These are phyloP conservation scores for Elsinoe fawcettii DNA, from an alignment of 2,329 filamentous ascomycete species.

Conservation along the genomic window DNA sequence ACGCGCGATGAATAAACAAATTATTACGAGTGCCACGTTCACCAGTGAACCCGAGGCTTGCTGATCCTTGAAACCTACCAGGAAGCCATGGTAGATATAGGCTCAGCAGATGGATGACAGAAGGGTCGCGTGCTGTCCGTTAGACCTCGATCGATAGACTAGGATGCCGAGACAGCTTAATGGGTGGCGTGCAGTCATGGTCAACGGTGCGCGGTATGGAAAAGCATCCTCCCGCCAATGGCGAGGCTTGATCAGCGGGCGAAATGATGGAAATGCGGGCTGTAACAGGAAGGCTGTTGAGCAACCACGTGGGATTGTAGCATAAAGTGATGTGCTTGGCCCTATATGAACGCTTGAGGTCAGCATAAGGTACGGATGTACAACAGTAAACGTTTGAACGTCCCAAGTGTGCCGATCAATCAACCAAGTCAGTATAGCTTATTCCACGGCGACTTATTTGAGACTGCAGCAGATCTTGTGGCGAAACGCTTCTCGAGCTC, in stretches of 20 bases:
- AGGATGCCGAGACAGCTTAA: conserved; percentile 5
- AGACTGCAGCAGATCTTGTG: not conserved
- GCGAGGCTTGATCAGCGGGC: not conserved
- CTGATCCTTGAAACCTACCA: not conserved
- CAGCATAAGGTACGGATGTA: conserved; percentile 3
- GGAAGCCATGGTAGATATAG: conserved; percentile 12
- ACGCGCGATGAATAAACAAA: not conserved
- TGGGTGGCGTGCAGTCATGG: not conserved
- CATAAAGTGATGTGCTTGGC: conserved; percentile 5
- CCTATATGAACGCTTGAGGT: conserved; percentile 13
- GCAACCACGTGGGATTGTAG: not conserved
- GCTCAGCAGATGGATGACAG: not conserved
- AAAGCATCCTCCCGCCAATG: not conserved
- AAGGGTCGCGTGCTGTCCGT: not conserved
- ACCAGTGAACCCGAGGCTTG: conserved; percentile 8
- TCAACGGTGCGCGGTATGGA: not conserved
- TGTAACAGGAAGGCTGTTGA: not conserved
- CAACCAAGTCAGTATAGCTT: not conserved
- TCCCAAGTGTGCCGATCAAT: conserved; percentile 1
- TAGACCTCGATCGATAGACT: conserved; percentile 5
- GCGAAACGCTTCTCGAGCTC: not conserved
- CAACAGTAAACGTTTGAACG: not conserved
- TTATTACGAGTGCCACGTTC: conserved; percentile 9
- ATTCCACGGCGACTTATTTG: not conserved
- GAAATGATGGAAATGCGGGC: not conserved